Evolutionary conservation across 352 stramenopile genomes (phyloP), one percentile per base, ranked within the genome.

Genomic region (Pythium pectinolyticum): DNA sequence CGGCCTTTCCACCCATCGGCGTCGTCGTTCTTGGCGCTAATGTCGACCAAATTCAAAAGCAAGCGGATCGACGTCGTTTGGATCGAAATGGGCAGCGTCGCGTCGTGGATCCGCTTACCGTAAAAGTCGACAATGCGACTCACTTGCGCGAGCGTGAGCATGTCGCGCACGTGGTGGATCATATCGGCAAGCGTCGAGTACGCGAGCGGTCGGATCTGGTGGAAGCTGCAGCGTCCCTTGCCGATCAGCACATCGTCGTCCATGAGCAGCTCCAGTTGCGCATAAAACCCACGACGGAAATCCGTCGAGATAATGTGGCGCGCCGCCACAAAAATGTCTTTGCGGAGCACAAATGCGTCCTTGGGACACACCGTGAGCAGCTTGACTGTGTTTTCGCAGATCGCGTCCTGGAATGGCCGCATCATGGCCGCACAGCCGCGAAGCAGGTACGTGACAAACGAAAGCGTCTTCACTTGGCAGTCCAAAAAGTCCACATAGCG

Each of bases 111-210:
- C n/a, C 94, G 84, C 61, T 95, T 93, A 57, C 86, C 87, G 60
- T 97, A 97, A 61, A 97, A 96, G 60, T 95, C 86, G 35, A 99
- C 91, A 20, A 99, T 97, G 35, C 86, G 89, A 50, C 89, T 96
- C 48, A 99, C 88, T 78, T 99, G 97, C 2, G 72, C 40, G n/a
- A 99, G 73, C 50, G 82, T 98, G 39, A 99, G 81, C 73, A 92
- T 89, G n/a, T 94, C 85, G 30, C 95, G 87, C 39, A 99, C 94
- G 57, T 99, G 91, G 59, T 98, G 93, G n/a, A 99, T 91, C 72
- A 99, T 96, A 76, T 99, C 97, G 2, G 96, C 97, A 9, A 99
- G 78, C 28, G 95, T 98, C 22, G 94, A 98, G 72, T 99, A 99
- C 34, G 92, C 96, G 27, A 99, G 80, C 2, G 96, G 94, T 15